Conservation (phyloP, 768 basidiomycete genomes). For the Suillus ampliporus region DNA sequence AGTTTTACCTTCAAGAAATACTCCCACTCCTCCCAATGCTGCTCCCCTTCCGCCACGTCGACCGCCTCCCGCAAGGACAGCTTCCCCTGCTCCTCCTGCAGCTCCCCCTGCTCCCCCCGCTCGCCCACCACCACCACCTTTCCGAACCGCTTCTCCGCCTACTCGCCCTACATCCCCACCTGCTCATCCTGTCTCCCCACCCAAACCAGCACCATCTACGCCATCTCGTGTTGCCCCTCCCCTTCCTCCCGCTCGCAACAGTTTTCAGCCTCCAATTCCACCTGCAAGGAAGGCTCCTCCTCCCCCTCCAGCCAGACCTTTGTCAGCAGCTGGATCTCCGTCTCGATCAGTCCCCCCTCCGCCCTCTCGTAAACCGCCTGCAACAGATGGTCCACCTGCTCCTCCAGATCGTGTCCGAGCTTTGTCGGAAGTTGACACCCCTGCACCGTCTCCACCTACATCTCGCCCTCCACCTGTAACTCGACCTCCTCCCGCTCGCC, state of each 20-base stretch:
- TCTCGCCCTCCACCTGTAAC: constrained; percentile 20
- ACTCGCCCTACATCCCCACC: constrained; percentile 34
- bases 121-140: constrained; percentile 38
- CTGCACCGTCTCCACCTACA: constrained; percentile 35
- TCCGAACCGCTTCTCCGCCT: constrained; percentile 35
- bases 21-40: constrained; percentile 48
- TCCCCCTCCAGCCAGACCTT: constrained; percentile 53
- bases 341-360: constrained; percentile 45
- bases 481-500: constrained; percentile 18
- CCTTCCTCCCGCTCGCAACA: constrained; percentile 37
- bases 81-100: constrained; percentile 33
- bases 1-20: constrained; percentile 45
- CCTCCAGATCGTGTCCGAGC: constrained; percentile 47
- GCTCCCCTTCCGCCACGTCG: constrained; percentile 50
- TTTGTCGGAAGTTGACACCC: constrained; percentile 49
- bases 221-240: constrained; percentile 25
- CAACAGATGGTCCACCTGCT: constrained; percentile 34
- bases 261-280: constrained; percentile 41
- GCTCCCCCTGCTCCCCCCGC: constrained; percentile 29
- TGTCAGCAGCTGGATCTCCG: constrained; percentile 35
- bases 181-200: constrained; percentile 33
- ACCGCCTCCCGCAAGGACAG: constrained; percentile 11
- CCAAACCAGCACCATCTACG: constrained; percentile 20
- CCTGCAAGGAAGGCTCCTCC: constrained; percentile 46
- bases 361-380: constrained; percentile 44